Evolutionary conservation across 1,284 basidiomycete genomes (phyloP).

Genomic region (Microbotryum intermedium): DNA sequence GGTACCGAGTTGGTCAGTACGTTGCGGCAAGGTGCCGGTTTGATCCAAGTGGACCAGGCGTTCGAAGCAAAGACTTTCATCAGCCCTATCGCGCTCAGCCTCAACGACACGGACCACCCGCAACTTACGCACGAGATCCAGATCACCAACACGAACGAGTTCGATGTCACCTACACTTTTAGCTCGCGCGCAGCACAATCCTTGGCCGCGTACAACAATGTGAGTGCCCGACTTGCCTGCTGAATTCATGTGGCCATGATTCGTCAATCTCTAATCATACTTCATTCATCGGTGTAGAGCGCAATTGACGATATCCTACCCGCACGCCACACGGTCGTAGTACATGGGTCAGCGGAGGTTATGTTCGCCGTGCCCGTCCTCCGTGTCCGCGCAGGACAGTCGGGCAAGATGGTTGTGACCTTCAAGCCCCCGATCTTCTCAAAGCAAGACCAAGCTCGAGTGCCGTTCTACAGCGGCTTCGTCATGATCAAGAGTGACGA

Average conservation of each 20-base stretch:
- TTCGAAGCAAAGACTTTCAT: conserved; percentile 51
- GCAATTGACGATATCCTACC: conserved; percentile 10
- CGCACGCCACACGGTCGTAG: neutral
- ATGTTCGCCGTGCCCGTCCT: neutral
- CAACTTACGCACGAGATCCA: conserved; percentile 41
- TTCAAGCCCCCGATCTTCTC: conserved; percentile 11
- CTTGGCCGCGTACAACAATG: conserved; percentile 6
- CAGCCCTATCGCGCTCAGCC: conserved; percentile 52
- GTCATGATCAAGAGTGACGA: conserved; percentile 7
- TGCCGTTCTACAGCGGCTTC: conserved; percentile 30
- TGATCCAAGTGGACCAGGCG: conserved; percentile 57
- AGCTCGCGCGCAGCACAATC: neutral
- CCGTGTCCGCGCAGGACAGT: conserved; percentile 2
- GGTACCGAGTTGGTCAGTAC: neutral
- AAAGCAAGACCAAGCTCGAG: neutral
- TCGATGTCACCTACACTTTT: conserved; percentile 9
- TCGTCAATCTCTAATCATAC: no score
- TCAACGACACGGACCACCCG: conserved; percentile 63
- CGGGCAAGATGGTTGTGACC: neutral
- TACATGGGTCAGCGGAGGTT: conserved; percentile 3
- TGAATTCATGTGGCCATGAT: no score
- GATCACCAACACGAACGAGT: conserved; percentile 32
- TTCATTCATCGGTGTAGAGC: neutral
- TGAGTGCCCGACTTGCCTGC: no score
- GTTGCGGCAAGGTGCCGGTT: conserved; percentile 43